Evolutionary conservation across 2,329 filamentous ascomycete genomes (phyloP), one percentile per base, ranked within the genome.

Genomic region (Tolypocladium nubicola): DNA sequence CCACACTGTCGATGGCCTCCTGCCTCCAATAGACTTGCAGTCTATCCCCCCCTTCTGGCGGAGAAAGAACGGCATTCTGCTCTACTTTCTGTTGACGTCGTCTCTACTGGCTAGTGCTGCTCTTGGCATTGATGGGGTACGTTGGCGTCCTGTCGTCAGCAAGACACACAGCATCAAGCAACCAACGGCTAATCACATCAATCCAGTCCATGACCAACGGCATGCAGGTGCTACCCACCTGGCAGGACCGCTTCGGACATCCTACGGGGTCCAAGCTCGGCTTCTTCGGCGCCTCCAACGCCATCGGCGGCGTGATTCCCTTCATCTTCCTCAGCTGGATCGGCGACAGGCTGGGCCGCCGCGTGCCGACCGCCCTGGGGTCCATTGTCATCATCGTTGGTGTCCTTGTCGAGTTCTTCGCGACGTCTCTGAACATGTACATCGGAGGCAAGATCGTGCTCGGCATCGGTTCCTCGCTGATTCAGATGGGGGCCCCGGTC

Each of bases 41-140:
- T 52, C 65, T 0, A 62, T 70, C 6, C 64, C 69, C 1, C 70
- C 69, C 0, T 73, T 73, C 55, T 73, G 68, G 66, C 64, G 64
- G 13, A 60, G 71, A 14, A 75, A 73, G 52, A 77, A 76, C 67
- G 73, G 73, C 1, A 64, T 75, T 3, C 61, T 75, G 19, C 63
- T 76, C 4, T 76, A 76, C 61, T 75, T 76, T 41, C 61, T 76
- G 4, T 67, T 76, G 19, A 76, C 74, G 0, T 75, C 74, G 0
- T 76, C 73, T 5, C 65, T 75, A 1, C 61, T 75, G 38, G 71
- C 73, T 39, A 76, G 73, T 58, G 70, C 71, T 30, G 72, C 73
- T 3, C 64, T 73, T 35, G 74, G 74, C 16, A 74, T 75, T 47
- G 74, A 75, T 43, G 74, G 73, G 21, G 71, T 73, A 64, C 61